These are phyloP conservation scores for Globisporangium cystogenes DNA, from an alignment of 352 stramenopile species.

Conservation along the genomic window DNA sequence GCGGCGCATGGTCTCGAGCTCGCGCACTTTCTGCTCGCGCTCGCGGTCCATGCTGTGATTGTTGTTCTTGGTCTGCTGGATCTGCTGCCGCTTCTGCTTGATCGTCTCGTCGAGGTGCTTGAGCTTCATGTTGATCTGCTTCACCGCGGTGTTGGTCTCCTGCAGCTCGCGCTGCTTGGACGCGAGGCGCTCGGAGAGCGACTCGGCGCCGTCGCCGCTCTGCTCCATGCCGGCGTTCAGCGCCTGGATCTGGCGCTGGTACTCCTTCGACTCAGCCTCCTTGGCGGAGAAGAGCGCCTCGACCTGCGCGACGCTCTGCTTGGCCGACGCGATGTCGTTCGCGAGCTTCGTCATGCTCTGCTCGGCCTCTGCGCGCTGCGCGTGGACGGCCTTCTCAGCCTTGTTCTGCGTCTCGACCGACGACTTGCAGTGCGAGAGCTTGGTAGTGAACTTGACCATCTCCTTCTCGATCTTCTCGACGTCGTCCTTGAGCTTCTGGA, in stretches of 20 bases:
- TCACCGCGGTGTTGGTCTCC: slow-evolving; percentile 67
- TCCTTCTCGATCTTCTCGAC: slow-evolving; percentile 79
- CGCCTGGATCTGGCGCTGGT: slow-evolving; percentile 79
- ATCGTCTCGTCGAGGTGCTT: slow-evolving; percentile 90
- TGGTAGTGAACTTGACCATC: slow-evolving; percentile 79
- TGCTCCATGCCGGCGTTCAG: slow-evolving; percentile 85
- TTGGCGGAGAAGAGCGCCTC: slow-evolving; percentile 45
- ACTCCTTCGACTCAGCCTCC: slow-evolving; percentile 59
- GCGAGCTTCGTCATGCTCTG: slow-evolving; percentile 76
- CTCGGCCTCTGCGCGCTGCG: slow-evolving; percentile 74
- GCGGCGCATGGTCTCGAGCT: slow-evolving; percentile 57
- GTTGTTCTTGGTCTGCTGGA: slow-evolving; percentile 68
- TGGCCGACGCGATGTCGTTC: slow-evolving; percentile 74
- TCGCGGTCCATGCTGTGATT: slow-evolving; percentile 70
- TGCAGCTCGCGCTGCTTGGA: slow-evolving; percentile 79
- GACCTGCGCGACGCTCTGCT: slow-evolving; percentile 51
- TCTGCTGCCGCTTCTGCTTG: slow-evolving; percentile 62
- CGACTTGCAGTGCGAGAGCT: slow-evolving; percentile 66
- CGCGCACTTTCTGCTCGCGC: slow-evolving; percentile 50
- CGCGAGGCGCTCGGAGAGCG: slow-evolving; percentile 65
- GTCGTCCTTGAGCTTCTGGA: slow-evolving; percentile 75
- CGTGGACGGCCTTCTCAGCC: slow-evolving; percentile 50
- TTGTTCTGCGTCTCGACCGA: slow-evolving; percentile 67
- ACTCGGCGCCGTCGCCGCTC: slow-evolving; percentile 67
- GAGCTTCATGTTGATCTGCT: slow-evolving; percentile 93